Evolutionary conservation across 2,329 filamentous ascomycete genomes (phyloP).

Genomic region (Huntiella moniliformis): DNA sequence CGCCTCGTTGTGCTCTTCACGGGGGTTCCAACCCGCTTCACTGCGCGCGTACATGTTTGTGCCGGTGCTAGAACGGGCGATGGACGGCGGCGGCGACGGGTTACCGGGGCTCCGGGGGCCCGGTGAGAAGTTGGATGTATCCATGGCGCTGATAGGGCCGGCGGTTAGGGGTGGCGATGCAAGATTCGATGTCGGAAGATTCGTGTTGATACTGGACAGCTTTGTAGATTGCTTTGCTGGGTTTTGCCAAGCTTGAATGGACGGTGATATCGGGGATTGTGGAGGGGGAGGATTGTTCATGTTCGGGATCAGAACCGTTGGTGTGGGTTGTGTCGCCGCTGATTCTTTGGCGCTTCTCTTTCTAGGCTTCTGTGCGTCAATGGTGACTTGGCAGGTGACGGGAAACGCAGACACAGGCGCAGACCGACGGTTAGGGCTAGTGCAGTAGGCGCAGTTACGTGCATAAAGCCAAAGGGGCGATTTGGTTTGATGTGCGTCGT

Average conservation of each 20-base stretch:
- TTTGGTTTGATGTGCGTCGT: too few relatives aligned
- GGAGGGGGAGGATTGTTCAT: slow-evolving; percentile 61
- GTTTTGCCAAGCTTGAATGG: too few relatives aligned
- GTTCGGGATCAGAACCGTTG: slow-evolving; percentile 16
- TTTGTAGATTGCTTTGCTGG: too few relatives aligned
- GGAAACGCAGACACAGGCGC: not conserved
- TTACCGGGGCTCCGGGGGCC: slow-evolving; percentile 38
- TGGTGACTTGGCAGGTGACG: not conserved
- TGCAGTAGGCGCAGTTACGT: too few relatives aligned
- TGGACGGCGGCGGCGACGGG: slow-evolving; percentile 73
- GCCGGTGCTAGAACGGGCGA: slow-evolving; percentile 70
- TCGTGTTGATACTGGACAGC: slow-evolving; percentile 33
- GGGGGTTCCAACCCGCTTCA: slow-evolving; percentile 42
- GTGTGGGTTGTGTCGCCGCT: too few relatives aligned
- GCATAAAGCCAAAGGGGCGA: too few relatives aligned
- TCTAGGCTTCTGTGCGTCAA: too few relatives aligned
- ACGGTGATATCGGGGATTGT: slow-evolving; percentile 55
- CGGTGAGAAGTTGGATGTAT: slow-evolving; percentile 39
- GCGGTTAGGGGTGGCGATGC: slow-evolving; percentile 53
- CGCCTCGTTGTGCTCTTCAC: slow-evolving; percentile 39
- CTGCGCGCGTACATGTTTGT: slow-evolving; percentile 50
- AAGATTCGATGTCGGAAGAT: slow-evolving; percentile 35
- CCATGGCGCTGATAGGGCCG: slow-evolving; percentile 37
- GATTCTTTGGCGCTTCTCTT: too few relatives aligned
- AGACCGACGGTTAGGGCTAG: not conserved